Percentiles rank a stretch among this genome's conserved stretches.
Evolutionary conservation across 169 alveolate species (phyloP).

Genomic region (Amoebophrya sp.): DNA sequence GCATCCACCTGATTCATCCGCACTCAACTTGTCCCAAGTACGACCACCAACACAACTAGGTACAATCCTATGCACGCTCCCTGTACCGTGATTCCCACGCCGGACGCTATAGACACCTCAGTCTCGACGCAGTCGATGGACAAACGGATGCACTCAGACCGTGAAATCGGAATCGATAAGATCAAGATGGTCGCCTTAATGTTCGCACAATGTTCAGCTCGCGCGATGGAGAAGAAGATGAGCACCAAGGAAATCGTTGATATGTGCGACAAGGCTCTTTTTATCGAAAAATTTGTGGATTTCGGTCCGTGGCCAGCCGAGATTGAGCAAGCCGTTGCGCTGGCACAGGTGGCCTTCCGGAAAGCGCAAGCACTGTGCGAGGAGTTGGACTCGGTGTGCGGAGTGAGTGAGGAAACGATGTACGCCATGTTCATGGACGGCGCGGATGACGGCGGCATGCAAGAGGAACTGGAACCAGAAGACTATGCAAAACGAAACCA

Average conservation of each 20-base stretch:
- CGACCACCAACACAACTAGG: too few species aligned
- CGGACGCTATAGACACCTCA: neutral
- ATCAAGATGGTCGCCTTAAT: neutral
- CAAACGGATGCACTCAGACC: conserved; percentile 36
- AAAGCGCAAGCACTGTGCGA: conserved; percentile 37
- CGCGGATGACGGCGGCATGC: neutral
- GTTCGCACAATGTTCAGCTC: neutral
- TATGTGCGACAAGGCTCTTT: conserved; percentile 25
- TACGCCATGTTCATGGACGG: neutral
- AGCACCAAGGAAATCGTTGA: conserved; percentile 30
- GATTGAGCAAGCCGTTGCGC: conserved; percentile 36
- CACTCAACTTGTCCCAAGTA: too few species aligned
- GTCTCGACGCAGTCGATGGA: conserved; percentile 36
- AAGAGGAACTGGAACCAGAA: neutral
- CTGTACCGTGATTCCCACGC: neutral
- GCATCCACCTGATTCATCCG: too few species aligned
- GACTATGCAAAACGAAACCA: neutral
- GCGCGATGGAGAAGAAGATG: conserved; percentile 23
- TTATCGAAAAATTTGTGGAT: neutral
- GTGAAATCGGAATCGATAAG: neutral
- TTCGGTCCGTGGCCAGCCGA: conserved; percentile 43
- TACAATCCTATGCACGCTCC: neutral
- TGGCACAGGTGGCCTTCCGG: conserved; percentile 36
- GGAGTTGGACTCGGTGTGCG: conserved; percentile 22
- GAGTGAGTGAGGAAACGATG: neutral